These are phyloP conservation scores for Chlorella sp. DNA, from an alignment of 139 green algal genomes.

Conservation along the genomic window DNA sequence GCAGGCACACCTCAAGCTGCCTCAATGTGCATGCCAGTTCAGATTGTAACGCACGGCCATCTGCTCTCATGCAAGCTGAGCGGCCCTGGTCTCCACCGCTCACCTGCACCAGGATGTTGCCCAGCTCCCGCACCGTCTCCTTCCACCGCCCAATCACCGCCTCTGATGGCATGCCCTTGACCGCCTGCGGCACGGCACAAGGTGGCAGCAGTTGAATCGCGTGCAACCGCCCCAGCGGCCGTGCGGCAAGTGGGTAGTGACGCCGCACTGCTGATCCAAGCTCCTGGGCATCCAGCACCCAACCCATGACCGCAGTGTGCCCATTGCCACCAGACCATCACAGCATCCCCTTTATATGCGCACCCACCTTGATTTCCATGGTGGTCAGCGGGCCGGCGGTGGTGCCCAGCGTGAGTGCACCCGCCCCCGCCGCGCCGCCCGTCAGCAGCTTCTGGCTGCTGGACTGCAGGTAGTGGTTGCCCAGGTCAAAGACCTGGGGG, in stretches of 20 bases:
- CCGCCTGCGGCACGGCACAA: neutral
- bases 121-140: slow-evolving; percentile 44
- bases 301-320: no score
- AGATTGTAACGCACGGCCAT: no score
- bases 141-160: slow-evolving; percentile 44
- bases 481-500: slow-evolving; percentile 40
- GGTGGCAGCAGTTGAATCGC: no score
- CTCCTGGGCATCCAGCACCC: no score
- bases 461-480: slow-evolving; percentile 39
- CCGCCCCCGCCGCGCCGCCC: neutral
- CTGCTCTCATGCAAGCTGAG: no score
- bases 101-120: slow-evolving; percentile 54
- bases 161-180: slow-evolving; percentile 37
- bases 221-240: no score
- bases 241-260: no score
- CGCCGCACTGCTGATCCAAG: no score
- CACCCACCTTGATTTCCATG: slow-evolving; percentile 16
- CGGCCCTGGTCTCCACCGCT: no score
- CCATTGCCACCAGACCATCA: no score
- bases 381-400: slow-evolving; percentile 21
- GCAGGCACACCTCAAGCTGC: neutral
- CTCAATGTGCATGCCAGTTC: no score
- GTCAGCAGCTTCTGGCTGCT: slow-evolving; percentile 38
- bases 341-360: no score
- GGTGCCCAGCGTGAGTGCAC: neutral